These are phyloP conservation scores for Aspergillus proliferans DNA, from an alignment of 2,329 filamentous ascomycete species.

Conservation along the genomic window DNA sequence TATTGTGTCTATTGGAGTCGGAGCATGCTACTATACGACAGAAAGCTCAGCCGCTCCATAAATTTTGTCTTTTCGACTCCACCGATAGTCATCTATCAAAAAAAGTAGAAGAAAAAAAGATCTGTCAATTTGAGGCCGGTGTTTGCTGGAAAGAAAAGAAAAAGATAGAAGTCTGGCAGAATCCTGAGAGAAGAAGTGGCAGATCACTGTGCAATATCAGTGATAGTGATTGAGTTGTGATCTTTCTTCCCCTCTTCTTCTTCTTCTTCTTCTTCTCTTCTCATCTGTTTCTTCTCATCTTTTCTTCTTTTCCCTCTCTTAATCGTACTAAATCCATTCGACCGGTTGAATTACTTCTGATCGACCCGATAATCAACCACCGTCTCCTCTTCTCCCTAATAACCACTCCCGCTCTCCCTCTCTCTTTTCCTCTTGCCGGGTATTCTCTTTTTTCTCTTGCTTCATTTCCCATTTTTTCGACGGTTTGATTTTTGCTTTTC, in stretches of 20 bases:
- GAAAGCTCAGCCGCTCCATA: too few relatives aligned
- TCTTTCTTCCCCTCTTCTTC: slow-evolving; percentile 3
- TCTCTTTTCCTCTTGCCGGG: background rate
- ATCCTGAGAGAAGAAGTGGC: background rate
- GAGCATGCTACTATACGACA: too few relatives aligned
- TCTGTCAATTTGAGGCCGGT: too few relatives aligned
- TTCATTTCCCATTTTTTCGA: background rate
- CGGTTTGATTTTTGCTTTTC: too few relatives aligned
- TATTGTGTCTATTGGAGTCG: too few relatives aligned
- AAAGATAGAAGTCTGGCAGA: background rate
- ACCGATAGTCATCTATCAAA: background rate
- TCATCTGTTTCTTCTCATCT: slow-evolving; percentile 4
- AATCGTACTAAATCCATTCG: background rate
- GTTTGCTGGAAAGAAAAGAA: background rate
- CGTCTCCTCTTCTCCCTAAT: background rate
- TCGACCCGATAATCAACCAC: too few relatives aligned
- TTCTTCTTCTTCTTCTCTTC: slow-evolving; percentile 2
- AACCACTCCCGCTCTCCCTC: background rate
- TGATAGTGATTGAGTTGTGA: background rate
- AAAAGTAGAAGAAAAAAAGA: background rate
- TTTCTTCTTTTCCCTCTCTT: slow-evolving; percentile 4
- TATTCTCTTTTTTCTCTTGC: background rate
- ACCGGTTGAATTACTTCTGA: background rate
- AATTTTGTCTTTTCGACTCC: too few relatives aligned
- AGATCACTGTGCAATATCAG: background rate